phyloP scores from a whole-genome alignment of 176 grass and related monocot species.

The Musa beccarii region DNA sequence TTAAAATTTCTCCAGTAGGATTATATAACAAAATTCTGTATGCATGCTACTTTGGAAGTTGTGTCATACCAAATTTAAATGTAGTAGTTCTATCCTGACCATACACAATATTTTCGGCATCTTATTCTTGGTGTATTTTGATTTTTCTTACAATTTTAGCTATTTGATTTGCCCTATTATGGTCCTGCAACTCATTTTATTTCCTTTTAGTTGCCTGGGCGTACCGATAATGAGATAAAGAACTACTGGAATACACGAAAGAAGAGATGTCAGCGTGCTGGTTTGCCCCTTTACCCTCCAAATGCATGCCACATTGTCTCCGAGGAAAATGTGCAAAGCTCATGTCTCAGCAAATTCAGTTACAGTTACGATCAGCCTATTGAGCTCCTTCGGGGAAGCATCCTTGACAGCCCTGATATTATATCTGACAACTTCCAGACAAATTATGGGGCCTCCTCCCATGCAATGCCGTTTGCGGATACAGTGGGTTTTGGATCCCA shows the following conservation, averaged over 20 bases:
- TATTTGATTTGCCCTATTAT: neutral
- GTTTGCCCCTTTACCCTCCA: constrained; percentile 64
- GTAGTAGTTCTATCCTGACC: no score
- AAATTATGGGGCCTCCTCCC: constrained; percentile 40
- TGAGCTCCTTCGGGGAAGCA: constrained; percentile 45
- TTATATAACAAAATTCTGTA: no score
- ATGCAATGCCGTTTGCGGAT: constrained; percentile 38
- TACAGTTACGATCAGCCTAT: constrained; percentile 34
- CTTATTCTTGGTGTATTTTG: no score
- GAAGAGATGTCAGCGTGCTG: constrained; percentile 73
- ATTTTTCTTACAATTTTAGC: no score
- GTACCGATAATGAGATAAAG: constrained; percentile 99
- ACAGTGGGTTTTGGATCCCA: constrained; percentile 54
- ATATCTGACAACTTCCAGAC: constrained; percentile 46
- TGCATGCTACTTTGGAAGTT: no score
- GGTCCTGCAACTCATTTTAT: constrained; percentile 3
- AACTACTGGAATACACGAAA: constrained; percentile 98
- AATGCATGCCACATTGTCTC: constrained; percentile 40
- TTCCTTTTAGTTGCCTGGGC: constrained; percentile 75
- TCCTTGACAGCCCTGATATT: constrained; percentile 42
- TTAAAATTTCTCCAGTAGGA: no score
- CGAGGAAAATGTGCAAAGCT: constrained; percentile 16
- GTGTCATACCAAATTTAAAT: no score
- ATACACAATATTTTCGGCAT: no score
- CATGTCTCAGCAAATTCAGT: constrained; percentile 23